Conservation (phyloP, 2,329 filamentous ascomycete species). For the Alternaria metachromatica region DNA sequence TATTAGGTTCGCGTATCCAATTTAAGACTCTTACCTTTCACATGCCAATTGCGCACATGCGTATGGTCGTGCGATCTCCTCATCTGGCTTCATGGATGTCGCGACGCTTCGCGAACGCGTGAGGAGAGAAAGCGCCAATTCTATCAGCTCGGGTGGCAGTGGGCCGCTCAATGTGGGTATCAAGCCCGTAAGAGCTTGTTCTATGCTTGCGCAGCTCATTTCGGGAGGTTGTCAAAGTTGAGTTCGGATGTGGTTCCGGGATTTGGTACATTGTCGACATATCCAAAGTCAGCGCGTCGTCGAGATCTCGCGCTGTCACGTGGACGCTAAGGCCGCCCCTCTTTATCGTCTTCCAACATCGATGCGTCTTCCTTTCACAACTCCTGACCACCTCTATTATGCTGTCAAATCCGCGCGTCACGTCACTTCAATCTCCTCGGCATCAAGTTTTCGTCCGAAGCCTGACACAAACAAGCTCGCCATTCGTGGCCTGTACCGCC, state of each 20-base stretch:
- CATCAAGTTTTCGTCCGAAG: not conserved
- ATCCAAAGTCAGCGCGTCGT: conserved; percentile 7
- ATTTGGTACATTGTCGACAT: not conserved
- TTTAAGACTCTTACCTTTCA: conserved; percentile 76
- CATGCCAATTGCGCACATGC: conserved; percentile 70
- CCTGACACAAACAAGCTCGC: not conserved
- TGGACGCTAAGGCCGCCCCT: conserved; percentile 5
- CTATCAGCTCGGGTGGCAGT: conserved; percentile 41
- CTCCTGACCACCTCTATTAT: not conserved
- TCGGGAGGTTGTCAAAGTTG: not conserved
- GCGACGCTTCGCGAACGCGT: conserved; percentile 47
- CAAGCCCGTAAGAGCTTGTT: conserved; percentile 52
- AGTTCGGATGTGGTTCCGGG: not conserved
- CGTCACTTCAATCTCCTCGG: not conserved
- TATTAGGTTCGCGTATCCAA: not conserved
- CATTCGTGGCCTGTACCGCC: not conserved
- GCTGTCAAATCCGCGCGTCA: not conserved
- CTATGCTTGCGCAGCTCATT: conserved; percentile 34
- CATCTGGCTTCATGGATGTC: conserved; percentile 56
- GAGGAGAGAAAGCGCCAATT: conserved; percentile 42
- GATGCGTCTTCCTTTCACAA: not conserved
- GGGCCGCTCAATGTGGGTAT: conserved; percentile 47
- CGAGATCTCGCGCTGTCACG: conserved; percentile 16
- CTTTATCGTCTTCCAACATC: not conserved
- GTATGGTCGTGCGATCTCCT: conserved; percentile 48